These are phyloP conservation scores for Rossbeevera mucosa DNA, from an alignment of 768 basidiomycete species.

Conservation along the genomic window DNA sequence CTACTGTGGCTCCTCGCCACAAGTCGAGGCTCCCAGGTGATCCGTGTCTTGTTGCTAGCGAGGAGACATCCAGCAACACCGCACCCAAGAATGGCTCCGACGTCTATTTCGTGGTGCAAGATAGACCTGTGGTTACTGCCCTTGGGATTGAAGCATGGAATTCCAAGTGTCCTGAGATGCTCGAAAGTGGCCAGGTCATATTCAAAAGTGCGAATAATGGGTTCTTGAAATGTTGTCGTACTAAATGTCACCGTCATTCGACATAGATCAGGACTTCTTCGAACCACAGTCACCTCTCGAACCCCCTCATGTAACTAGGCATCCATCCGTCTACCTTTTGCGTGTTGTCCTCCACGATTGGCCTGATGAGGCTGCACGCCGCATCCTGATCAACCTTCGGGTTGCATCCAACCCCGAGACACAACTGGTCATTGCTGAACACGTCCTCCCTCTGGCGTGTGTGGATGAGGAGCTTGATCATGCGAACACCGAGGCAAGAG, in stretches of 20 bases:
- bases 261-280: slow-evolving; percentile 71
- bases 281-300: slow-evolving; percentile 48
- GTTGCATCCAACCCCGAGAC: slow-evolving; percentile 40
- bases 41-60: background rate
- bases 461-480: slow-evolving; percentile 38
- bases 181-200: slow-evolving; percentile 47
- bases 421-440: slow-evolving; percentile 65
- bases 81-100: slow-evolving; percentile 27
- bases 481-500: slow-evolving; percentile 4
- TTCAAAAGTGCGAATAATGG: slow-evolving; percentile 42
- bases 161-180: slow-evolving; percentile 51
- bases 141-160: slow-evolving; percentile 58
- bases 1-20: background rate
- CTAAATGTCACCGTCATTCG: background rate
- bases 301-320: slow-evolving; percentile 20
- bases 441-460: slow-evolving; percentile 66
- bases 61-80: slow-evolving; percentile 9
- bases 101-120: slow-evolving; percentile 54
- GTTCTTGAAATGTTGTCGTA: background rate
- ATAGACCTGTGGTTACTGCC: slow-evolving; percentile 49
- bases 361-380: slow-evolving; percentile 54
- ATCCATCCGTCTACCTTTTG: slow-evolving; percentile 63
- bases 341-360: slow-evolving; percentile 76
- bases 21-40: background rate
- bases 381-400: slow-evolving; percentile 44